Base-by-base conservation (phyloP, 768 basidiomycete species). In the Tricholoma terreum region DNA sequence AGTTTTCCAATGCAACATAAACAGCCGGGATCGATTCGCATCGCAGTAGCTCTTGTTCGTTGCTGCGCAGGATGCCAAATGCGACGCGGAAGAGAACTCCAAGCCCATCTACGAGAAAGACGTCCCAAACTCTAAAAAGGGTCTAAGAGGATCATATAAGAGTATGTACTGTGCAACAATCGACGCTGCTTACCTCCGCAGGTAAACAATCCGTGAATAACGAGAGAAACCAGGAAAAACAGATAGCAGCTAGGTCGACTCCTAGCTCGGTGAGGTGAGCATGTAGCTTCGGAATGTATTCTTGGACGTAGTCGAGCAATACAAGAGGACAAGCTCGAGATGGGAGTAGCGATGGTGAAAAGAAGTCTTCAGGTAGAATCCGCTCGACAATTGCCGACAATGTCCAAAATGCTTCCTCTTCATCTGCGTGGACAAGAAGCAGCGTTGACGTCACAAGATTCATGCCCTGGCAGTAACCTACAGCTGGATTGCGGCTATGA, bases 201-300 rank as follows among this genome's bases (percentile, higher is more conserved):
- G 96, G 96, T 7, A 98, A 75, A 67, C 95, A 96, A 63, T 97
- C 94, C 0, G 95, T 97, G 67, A 98, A 98, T 19, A 99, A 77
- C 3, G 93, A 94, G 22, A 99, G 75, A 73, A 98, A 97, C 97
- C 97, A 99, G 11, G 94, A 96, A 77, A 99, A 99, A 58, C 94
- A 97, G 59, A 98, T 93, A 0, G 95, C 94, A 2, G 87, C 86
- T 2, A 99, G 80, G 67, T 99, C 95, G 11, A 98, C 86, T 4
- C 89, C 92, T 1, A 96, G 83, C 11, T 87, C 81, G 1, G 79
- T 80, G 35, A 98, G 77, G 64, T 98, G 94, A 0, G 75, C 68
- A 54, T 88, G 83, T 1, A 98, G 75, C 69, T 85, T 88, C 0
- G 94, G 94, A 6, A 84, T 76, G 43, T 78, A 69, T 60, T 93